Percentiles rank a stretch among this genome's conserved stretches.
phyloP scores from a whole-genome alignment of 1,284 basidiomycete genomes.

The Rhodotorula sp. region DNA sequence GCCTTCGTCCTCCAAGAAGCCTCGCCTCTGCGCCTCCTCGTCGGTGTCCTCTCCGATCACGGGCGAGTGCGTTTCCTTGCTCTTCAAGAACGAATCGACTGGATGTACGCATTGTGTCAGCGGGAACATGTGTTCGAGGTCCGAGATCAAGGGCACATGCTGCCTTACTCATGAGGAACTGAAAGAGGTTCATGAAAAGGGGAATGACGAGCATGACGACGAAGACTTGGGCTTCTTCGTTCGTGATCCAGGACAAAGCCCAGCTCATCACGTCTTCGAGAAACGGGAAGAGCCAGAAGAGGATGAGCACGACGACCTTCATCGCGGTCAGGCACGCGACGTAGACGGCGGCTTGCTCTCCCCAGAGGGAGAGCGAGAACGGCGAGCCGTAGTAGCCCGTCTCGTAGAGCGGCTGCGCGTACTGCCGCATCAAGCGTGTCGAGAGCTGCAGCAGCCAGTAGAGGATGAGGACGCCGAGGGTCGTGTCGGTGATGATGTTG shows the following conservation, averaged over 20 bases:
- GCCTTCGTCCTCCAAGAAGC: constrained; percentile 59
- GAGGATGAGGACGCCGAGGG: constrained; percentile 81
- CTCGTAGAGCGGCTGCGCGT: constrained; percentile 72
- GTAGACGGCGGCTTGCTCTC: constrained; percentile 75
- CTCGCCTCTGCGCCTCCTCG: constrained; percentile 54
- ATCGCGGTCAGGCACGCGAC: constrained; percentile 78
- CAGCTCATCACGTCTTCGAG: constrained; percentile 56
- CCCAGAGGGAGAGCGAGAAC: constrained; percentile 53
- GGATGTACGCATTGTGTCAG: neutral
- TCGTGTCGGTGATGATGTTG: constrained; percentile 92
- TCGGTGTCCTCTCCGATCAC: constrained; percentile 27
- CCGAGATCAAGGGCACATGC: neutral
- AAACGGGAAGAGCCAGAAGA: constrained; percentile 59
- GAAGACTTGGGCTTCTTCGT: constrained; percentile 61
- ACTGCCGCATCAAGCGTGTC: constrained; percentile 65
- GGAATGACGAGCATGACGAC: constrained; percentile 87
- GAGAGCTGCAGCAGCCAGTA: constrained; percentile 72
- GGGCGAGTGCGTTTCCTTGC: constrained; percentile 16
- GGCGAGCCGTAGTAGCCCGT: constrained; percentile 85
- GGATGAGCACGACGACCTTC: constrained; percentile 78
- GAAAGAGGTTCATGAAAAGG: constrained; percentile 47
- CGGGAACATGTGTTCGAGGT: neutral
- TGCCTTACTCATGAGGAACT: constrained; percentile 31
- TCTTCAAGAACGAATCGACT: constrained; percentile 70
- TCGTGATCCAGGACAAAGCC: constrained; percentile 72